Percentiles rank a stretch among this genome's conserved stretches.
Conservation (phyloP, 495 filamentous ascomycete species). For the Neurospora intermedia region DNA sequence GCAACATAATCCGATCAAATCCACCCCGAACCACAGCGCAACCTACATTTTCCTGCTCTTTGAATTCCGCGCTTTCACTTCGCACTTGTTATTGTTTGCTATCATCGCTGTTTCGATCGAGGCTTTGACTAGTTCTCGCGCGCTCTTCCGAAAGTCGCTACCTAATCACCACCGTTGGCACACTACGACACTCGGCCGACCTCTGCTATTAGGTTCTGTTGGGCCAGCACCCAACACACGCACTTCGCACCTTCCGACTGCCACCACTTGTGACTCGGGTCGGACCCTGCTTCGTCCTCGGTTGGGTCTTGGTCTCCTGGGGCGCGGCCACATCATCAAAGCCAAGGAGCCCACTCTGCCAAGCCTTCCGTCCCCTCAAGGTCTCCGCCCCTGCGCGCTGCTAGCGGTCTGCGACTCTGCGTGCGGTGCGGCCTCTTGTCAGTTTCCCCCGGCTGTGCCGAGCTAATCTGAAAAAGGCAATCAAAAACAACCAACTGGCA, state of each 20-base stretch:
- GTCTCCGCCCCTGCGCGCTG: not conserved
- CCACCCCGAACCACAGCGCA: constrained; percentile 14
- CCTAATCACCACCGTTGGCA: constrained; percentile 4
- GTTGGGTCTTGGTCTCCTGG: constrained; percentile 12
- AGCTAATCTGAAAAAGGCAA: not conserved
- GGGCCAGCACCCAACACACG: not conserved
- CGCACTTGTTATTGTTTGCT: constrained; percentile 8
- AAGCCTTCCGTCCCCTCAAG: not conserved
- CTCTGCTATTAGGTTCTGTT: not conserved
- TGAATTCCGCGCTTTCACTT: constrained; percentile 19
- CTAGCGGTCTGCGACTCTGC: not conserved
- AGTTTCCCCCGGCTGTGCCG: not conserved
- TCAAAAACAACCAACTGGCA: not conserved
- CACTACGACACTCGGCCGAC: not conserved
- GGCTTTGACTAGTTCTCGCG: constrained; percentile 31
- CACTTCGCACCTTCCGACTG: constrained; percentile 4
- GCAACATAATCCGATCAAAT: constrained; percentile 15
- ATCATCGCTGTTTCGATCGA: constrained; percentile 10
- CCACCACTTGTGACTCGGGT: constrained; percentile 11
- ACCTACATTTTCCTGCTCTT: constrained; percentile 6
- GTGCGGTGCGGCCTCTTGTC: not conserved
- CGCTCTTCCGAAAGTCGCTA: constrained; percentile 9
- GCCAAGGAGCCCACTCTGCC: not conserved
- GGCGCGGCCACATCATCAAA: constrained; percentile 19
- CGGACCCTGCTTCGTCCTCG: constrained; percentile 13